phyloP scores from a whole-genome alignment of 805 yeast genomes.

The Lipomyces kockii region DNA sequence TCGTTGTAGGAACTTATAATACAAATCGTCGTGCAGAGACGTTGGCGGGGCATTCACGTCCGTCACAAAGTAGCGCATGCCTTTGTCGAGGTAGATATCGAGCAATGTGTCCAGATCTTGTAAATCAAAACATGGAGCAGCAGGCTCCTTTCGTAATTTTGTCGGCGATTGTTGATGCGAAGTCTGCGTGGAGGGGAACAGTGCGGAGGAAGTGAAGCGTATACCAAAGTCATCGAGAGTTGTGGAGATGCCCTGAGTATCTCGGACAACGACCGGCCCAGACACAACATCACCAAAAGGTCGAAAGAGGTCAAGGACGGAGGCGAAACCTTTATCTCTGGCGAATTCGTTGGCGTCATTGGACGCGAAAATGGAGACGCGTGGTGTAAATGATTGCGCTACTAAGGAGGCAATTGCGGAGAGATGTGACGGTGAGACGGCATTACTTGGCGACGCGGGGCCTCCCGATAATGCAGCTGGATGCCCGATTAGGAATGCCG shows the following conservation, averaged over 20 bases:
- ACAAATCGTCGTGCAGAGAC: slow-evolving; percentile 50
- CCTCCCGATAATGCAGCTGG: slow-evolving; percentile 3
- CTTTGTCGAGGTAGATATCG: slow-evolving; percentile 15
- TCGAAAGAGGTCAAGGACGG: slow-evolving; percentile 55
- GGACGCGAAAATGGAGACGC: slow-evolving; percentile 56
- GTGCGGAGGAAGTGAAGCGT: slow-evolving; percentile 48
- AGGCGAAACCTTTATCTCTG: slow-evolving; percentile 49
- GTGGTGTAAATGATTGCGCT: slow-evolving; percentile 55
- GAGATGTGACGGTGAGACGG: slow-evolving; percentile 27
- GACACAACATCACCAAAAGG: slow-evolving; percentile 62
- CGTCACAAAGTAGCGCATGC: slow-evolving; percentile 40
- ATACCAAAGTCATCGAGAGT: slow-evolving; percentile 60
- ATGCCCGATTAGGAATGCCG: slow-evolving; percentile 27
- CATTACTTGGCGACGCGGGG: slow-evolving; percentile 25
- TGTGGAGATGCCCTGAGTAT: slow-evolving; percentile 56
- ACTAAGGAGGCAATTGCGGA: slow-evolving; percentile 30
- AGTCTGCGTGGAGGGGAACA: slow-evolving; percentile 1
- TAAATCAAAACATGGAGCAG: slow-evolving; percentile 24
- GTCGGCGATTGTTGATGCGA: background rate
- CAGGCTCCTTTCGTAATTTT: slow-evolving; percentile 9
- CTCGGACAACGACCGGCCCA: slow-evolving; percentile 56
- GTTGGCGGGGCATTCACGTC: slow-evolving; percentile 10
- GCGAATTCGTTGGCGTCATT: slow-evolving; percentile 53
- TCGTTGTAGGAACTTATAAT: slow-evolving; percentile 61
- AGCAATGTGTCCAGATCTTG: slow-evolving; percentile 28